phyloP scores from a whole-genome alignment of 1,139 yeast species.

The Lodderomyces oxycetoniae region DNA sequence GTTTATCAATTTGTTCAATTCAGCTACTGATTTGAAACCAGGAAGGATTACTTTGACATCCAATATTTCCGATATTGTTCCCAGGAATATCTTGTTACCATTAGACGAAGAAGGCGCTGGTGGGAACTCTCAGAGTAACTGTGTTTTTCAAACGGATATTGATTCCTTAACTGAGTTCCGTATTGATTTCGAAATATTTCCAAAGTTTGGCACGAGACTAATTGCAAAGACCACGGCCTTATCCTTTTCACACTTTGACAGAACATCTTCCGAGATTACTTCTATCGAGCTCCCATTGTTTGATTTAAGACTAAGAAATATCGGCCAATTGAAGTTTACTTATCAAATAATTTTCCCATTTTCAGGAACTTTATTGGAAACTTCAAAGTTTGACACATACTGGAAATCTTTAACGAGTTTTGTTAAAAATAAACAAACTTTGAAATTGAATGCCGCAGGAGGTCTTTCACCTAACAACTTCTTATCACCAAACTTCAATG shows the following conservation, averaged over 20 bases:
- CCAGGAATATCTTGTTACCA: conserved; percentile 79
- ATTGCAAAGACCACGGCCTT: conserved; percentile 86
- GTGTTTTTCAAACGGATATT: conserved; percentile 83
- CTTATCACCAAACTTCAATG: conserved; percentile 24
- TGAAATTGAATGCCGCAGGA: conserved; percentile 36
- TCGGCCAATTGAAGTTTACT: conserved; percentile 74
- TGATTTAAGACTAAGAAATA: conserved; percentile 74
- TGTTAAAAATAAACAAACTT: conserved; percentile 28
- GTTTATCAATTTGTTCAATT: conserved; percentile 49
- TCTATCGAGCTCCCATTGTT: conserved; percentile 67
- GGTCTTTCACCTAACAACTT: conserved; percentile 42
- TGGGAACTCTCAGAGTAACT: conserved; percentile 17
- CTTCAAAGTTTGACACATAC: conserved; percentile 90
- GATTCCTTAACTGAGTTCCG: conserved; percentile 62
- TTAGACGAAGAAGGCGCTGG: conserved; percentile 46
- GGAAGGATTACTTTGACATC: conserved; percentile 74
- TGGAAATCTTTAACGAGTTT: conserved; percentile 80
- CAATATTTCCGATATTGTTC: conserved; percentile 66
- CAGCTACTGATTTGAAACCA: conserved; percentile 42
- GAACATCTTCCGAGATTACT: conserved; percentile 44
- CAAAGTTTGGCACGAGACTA: conserved; percentile 88
- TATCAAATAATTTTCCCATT: conserved; percentile 90
- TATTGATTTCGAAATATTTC: conserved; percentile 87
- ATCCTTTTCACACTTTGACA: conserved; percentile 45
- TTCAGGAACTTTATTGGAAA: conserved; percentile 77